Evolutionary conservation across 2,329 filamentous ascomycete species (phyloP).

Genomic region (Cladophialophora psammophila): DNA sequence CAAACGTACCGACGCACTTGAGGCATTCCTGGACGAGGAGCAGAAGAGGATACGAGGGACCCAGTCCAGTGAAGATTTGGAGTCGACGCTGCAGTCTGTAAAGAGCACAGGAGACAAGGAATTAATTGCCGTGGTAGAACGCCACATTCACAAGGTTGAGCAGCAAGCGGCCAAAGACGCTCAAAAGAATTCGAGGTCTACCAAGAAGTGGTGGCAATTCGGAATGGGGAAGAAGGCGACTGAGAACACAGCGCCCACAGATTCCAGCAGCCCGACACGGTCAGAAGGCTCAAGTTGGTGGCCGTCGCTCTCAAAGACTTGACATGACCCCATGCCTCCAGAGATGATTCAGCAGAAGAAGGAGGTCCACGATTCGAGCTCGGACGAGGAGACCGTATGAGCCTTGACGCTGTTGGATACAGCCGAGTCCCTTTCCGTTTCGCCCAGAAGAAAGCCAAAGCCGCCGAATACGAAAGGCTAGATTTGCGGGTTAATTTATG

Average conservation of each 20-base stretch:
- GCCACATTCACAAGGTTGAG: conserved; percentile 5
- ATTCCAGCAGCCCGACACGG: background rate
- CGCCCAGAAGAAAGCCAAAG: background rate
- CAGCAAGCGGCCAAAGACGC: conserved; percentile 18
- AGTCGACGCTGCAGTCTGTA: background rate
- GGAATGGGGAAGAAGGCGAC: conserved; percentile 3
- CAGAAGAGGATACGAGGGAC: background rate
- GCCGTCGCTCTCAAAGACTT: conserved; percentile 1
- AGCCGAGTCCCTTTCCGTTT: too few relatives aligned
- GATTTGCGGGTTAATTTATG: too few relatives aligned
- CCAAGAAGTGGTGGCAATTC: conserved; percentile 20
- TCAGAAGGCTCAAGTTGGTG: conserved; percentile 10
- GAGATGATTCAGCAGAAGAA: conserved; percentile 6
- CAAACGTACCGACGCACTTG: conserved; percentile 9
- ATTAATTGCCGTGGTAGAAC: conserved; percentile 10
- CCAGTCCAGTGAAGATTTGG: background rate
- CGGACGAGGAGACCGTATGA: conserved; percentile 3
- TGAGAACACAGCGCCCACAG: background rate
- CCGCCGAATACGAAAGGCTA: background rate
- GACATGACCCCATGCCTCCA: background rate
- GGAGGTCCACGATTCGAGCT: conserved; percentile 9
- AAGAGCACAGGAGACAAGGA: conserved; percentile 16
- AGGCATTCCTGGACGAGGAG: conserved; percentile 3
- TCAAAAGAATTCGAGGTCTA: conserved; percentile 9
- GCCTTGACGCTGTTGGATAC: too few relatives aligned